phyloP scores from a whole-genome alignment of 2,329 filamentous ascomycete genomes.

The Incumbomyces lentus region DNA sequence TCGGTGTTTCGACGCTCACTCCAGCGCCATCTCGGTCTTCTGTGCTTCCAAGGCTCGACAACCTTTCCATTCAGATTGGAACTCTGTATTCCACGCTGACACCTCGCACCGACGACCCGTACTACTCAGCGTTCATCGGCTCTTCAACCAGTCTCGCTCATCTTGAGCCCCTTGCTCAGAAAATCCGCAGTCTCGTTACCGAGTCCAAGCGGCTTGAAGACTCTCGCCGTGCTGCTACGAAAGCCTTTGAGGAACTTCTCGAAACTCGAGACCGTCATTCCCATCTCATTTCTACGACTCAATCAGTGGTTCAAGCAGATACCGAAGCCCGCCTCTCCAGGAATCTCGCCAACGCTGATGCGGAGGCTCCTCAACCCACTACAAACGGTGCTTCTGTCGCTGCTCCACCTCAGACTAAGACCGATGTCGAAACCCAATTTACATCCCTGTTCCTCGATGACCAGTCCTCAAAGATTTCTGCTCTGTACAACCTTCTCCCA shows the following conservation, averaged over 20 bases:
- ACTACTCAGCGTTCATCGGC: constrained; percentile 13
- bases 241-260: constrained; percentile 33
- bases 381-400: constrained; percentile 18
- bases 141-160: constrained; percentile 28
- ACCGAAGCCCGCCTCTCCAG: background rate
- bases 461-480: constrained; percentile 77
- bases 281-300: constrained; percentile 18
- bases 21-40: constrained; percentile 46
- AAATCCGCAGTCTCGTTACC: constrained; percentile 34
- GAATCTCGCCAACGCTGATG: background rate
- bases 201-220: constrained; percentile 35
- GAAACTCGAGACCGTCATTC: constrained; percentile 28
- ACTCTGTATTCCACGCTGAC: constrained; percentile 50
- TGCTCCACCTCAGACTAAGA: constrained; percentile 23
- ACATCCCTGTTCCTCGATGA: constrained; percentile 45
- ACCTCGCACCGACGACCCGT: constrained; percentile 24
- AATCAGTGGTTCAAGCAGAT: constrained; percentile 4
- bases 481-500: constrained; percentile 76
- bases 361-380: background rate
- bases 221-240: constrained; percentile 33
- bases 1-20: constrained; percentile 60
- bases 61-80: constrained; percentile 68
- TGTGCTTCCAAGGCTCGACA: constrained; percentile 71
- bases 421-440: constrained; percentile 9
- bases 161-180: constrained; percentile 33